Conservation (phyloP, 148 eudicot species). For the Tetragonia tetragonoides region DNA sequence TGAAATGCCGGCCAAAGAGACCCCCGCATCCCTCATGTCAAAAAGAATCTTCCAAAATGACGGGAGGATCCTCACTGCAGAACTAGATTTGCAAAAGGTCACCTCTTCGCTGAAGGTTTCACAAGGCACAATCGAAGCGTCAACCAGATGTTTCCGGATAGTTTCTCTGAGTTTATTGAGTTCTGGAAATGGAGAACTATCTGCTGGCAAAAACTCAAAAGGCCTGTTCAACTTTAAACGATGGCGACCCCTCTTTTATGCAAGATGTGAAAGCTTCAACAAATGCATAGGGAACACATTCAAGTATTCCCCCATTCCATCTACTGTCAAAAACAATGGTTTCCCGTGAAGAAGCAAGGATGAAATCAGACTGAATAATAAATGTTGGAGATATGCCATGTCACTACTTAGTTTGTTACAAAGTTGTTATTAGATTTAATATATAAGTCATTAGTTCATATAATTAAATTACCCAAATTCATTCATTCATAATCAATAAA, state of each 20-base stretch:
- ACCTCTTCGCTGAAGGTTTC: constrained; percentile 21
- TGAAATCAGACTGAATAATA: constrained; percentile 46
- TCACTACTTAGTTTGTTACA: too few relatives aligned
- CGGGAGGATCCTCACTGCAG: constrained; percentile 8
- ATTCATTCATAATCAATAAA: too few relatives aligned
- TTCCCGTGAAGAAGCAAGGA: constrained; percentile 48
- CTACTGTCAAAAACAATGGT: constrained; percentile 39
- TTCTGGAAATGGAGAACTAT: constrained; percentile 24
- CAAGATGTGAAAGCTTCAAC: constrained; percentile 31
- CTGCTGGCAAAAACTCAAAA: constrained; percentile 33
- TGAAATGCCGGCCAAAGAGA: constrained; percentile 42
- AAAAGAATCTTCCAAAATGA: constrained; percentile 28
- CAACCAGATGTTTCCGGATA: constrained; percentile 16
- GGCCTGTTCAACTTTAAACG: constrained; percentile 28
- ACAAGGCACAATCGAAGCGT: constrained; percentile 35
- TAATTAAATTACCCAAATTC: too few relatives aligned
- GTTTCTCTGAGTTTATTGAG: constrained; percentile 32
- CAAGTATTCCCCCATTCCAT: constrained; percentile 46
- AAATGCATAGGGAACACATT: constrained; percentile 29
- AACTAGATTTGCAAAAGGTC: constrained; percentile 11
- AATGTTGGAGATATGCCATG: too few relatives aligned
- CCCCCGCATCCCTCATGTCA: constrained; percentile 32
- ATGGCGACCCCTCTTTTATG: constrained; percentile 30
- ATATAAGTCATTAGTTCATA: too few relatives aligned
- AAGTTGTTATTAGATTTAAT: too few relatives aligned